phyloP scores from a whole-genome alignment of 208 protist genomes.

The Blechomonas ayalai region DNA sequence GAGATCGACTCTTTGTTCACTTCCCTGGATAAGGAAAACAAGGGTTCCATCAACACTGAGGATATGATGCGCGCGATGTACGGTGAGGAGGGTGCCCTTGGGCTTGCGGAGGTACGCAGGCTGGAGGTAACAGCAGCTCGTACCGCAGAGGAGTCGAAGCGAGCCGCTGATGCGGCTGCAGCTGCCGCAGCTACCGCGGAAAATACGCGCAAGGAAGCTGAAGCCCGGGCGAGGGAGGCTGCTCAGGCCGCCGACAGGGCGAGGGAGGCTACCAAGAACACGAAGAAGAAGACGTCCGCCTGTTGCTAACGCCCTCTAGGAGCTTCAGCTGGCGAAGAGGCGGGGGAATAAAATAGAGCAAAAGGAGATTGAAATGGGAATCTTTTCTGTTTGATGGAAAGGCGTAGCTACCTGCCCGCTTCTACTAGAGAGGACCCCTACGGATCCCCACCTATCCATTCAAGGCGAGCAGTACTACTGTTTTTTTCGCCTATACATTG shows the following conservation, averaged over 20 bases:
- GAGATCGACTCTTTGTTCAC: slow-evolving; percentile 79
- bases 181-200: slow-evolving; percentile 2
- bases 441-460: too few relatives aligned
- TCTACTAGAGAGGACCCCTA: too few relatives aligned
- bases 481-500: too few relatives aligned
- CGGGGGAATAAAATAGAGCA: not conserved
- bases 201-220: slow-evolving; percentile 8
- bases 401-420: too few relatives aligned
- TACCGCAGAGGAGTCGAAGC: slow-evolving; percentile 11
- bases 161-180: not conserved
- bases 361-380: not conserved
- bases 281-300: slow-evolving; percentile 42
- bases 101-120: slow-evolving; percentile 45
- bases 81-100: slow-evolving; percentile 45
- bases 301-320: slow-evolving; percentile 28
- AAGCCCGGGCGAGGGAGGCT: slow-evolving; percentile 7
- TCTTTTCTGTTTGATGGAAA: slow-evolving; percentile 2
- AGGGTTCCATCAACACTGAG: slow-evolving; percentile 55
- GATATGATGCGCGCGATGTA: slow-evolving; percentile 72
- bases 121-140: slow-evolving; percentile 14
- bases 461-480: too few relatives aligned
- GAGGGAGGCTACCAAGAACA: slow-evolving; percentile 2
- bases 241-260: slow-evolving; percentile 2
- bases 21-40: slow-evolving; percentile 61
- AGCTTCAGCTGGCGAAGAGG: too few relatives aligned